These are phyloP conservation scores for Debaryomyces hansenii DNA, from an alignment of 805 yeast species.

Conservation along the genomic window DNA sequence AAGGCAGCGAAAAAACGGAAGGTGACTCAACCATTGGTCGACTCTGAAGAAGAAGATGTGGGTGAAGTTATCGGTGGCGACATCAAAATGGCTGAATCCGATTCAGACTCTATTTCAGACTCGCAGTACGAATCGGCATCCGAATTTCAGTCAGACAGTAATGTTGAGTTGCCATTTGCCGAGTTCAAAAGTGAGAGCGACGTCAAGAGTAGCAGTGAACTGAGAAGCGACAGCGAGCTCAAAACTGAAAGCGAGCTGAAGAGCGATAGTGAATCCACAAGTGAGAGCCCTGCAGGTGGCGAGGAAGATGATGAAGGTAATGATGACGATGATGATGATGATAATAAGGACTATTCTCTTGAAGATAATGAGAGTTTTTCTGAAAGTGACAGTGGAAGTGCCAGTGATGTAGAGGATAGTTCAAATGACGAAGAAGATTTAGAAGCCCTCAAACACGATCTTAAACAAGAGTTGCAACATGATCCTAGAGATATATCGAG, in stretches of 20 bases:
- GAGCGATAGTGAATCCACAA: constrained; percentile 3
- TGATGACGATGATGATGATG: constrained; percentile 8
- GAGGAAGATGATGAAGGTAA: constrained; percentile 5
- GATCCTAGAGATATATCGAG: background rate
- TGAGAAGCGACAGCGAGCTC: constrained; percentile 9
- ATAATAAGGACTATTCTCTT: constrained; percentile 10
- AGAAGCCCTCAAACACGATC: constrained; percentile 17
- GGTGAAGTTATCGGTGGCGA: constrained; percentile 20
- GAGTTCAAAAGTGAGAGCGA: constrained; percentile 10
- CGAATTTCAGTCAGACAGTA: constrained; percentile 23
- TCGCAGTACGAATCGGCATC: constrained; percentile 33
- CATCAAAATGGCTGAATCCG: constrained; percentile 11
- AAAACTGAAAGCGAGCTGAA: constrained; percentile 5
- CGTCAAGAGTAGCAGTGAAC: background rate
- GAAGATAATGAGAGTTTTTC: background rate
- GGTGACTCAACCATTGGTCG: constrained; percentile 21
- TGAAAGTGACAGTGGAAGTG: constrained; percentile 6
- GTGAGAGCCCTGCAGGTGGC: background rate
- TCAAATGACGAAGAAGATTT: constrained; percentile 29
- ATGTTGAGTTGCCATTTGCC: constrained; percentile 10
- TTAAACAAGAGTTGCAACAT: constrained; percentile 10
- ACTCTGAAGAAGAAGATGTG: constrained; percentile 19
- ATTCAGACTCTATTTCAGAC: constrained; percentile 18
- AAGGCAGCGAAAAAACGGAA: constrained; percentile 20
- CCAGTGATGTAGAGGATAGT: background rate